These are phyloP conservation scores for Clathrospora elynae DNA, from an alignment of 2,329 filamentous ascomycete genomes.

Conservation along the genomic window DNA sequence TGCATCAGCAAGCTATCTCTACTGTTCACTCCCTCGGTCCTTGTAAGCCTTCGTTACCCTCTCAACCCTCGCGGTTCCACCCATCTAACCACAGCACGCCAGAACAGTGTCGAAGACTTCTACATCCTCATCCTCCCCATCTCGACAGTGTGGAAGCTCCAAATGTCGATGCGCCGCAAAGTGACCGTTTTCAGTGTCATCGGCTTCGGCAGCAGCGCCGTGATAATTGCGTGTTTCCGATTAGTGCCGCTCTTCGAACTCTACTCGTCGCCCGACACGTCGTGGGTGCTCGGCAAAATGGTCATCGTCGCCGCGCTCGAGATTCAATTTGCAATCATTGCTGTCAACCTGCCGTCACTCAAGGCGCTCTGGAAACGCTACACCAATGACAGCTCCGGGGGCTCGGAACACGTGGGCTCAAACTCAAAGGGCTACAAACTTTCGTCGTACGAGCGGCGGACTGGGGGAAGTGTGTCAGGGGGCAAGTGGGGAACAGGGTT, in stretches of 20 bases:
- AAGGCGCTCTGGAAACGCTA: conserved; percentile 38
- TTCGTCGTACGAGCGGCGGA: conserved; percentile 9
- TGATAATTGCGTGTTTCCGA: conserved; percentile 28
- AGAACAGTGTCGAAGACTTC: conserved; percentile 29
- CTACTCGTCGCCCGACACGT: conserved; percentile 30
- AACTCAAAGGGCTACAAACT: conserved; percentile 12
- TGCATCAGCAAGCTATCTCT: conserved; percentile 37
- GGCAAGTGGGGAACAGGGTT: too few species aligned
- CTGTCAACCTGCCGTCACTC: conserved; percentile 42
- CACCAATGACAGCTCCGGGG: conserved; percentile 9
- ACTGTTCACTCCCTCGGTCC: conserved; percentile 33
- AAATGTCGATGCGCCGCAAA: conserved; percentile 28
- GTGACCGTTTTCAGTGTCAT: conserved; percentile 32
- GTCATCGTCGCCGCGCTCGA: conserved; percentile 41
- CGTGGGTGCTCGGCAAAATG: conserved; percentile 41
- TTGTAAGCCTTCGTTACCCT: conserved; percentile 15
- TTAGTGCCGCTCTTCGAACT: conserved; percentile 30
- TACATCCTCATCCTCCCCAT: conserved; percentile 33
- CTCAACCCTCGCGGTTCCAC: neutral
- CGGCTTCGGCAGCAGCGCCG: conserved; percentile 36
- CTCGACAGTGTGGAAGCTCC: conserved; percentile 21
- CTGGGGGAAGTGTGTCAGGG: too few species aligned
- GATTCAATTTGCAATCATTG: conserved; percentile 41
- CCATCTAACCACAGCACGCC: neutral
- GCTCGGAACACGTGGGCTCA: conserved; percentile 4